Percentiles rank a stretch among this genome's conserved stretches.
Evolutionary conservation across 2,329 filamentous ascomycete species (phyloP).

Genomic region (Neodidymelliopsis sp.): DNA sequence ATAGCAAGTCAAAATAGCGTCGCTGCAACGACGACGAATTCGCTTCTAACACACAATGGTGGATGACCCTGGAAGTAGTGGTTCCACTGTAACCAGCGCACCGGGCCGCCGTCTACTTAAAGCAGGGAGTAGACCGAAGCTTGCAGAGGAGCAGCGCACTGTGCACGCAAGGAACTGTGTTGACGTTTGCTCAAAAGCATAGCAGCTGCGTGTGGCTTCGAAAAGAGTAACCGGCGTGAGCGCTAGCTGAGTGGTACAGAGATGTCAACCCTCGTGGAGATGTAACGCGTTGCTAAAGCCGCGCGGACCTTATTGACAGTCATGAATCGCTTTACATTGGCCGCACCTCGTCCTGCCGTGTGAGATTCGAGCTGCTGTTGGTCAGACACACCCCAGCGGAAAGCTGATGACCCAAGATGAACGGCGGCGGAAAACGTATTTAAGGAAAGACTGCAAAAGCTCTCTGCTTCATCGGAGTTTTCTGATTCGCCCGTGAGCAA

Average conservation of each 20-base stretch:
- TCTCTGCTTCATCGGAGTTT: constrained; percentile 24
- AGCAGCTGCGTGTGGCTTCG: constrained; percentile 39
- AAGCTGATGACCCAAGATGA: constrained; percentile 35
- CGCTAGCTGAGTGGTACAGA: constrained; percentile 37
- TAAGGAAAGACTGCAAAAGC: constrained; percentile 34
- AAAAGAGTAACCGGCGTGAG: constrained; percentile 39
- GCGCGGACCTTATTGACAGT: constrained; percentile 14
- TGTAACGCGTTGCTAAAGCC: constrained; percentile 32
- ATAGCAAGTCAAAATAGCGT: constrained; percentile 45
- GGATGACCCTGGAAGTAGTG: constrained; percentile 40
- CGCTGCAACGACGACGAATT: constrained; percentile 37
- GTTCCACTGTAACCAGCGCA: constrained; percentile 35
- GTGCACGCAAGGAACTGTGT: constrained; percentile 38
- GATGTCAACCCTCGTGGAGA: constrained; percentile 39
- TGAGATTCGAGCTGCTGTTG: constrained; percentile 32
- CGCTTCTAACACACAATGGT: constrained; percentile 38
- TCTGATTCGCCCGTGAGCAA: constrained; percentile 31
- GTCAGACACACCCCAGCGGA: constrained; percentile 30
- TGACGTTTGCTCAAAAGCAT: constrained; percentile 33
- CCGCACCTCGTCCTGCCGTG: constrained; percentile 26
- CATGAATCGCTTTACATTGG: constrained; percentile 36
- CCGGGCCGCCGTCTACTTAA: constrained; percentile 43
- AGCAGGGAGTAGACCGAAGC: constrained; percentile 40
- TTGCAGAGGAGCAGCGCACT: constrained; percentile 36
- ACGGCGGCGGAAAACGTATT: constrained; percentile 34